phyloP scores from a whole-genome alignment of 1,284 basidiomycete species.

The Dichomitus squalens region DNA sequence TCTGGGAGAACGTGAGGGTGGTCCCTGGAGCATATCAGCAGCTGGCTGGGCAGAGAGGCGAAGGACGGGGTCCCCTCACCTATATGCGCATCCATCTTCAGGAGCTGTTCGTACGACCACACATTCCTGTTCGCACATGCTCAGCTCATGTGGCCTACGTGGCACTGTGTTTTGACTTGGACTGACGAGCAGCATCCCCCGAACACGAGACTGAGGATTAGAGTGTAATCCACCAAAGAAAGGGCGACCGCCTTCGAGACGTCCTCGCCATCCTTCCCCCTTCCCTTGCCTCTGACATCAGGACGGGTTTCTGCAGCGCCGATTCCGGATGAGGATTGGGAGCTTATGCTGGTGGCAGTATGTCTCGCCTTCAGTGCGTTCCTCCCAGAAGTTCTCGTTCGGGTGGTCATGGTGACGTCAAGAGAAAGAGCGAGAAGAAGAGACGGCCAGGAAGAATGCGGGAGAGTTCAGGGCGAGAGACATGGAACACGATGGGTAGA shows the following conservation, averaged over 20 bases:
- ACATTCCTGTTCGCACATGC: conserved; percentile 55
- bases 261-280: background rate
- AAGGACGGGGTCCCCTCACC: conserved; percentile 44
- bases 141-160: conserved; percentile 1
- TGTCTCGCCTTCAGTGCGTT: background rate
- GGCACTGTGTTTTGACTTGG: background rate
- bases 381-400: background rate
- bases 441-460: background rate
- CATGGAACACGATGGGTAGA: background rate
- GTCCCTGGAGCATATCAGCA: conserved; percentile 51
- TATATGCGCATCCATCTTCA: conserved; percentile 68
- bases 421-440: background rate
- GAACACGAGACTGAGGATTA: conserved; percentile 62
- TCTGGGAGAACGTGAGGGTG: conserved; percentile 85
- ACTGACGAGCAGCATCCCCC: conserved; percentile 84
- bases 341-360: background rate
- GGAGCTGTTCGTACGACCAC: conserved; percentile 68
- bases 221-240: conserved; percentile 51
- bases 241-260: conserved; percentile 24
- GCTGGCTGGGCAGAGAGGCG: background rate
- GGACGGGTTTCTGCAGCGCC: background rate
- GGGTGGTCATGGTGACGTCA: conserved; percentile 7
- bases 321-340: background rate
- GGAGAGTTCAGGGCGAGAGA: background rate
- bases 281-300: background rate